These are phyloP conservation scores for Suhomyces taliae DNA, from an alignment of 1,139 yeast species.

Conservation along the genomic window DNA sequence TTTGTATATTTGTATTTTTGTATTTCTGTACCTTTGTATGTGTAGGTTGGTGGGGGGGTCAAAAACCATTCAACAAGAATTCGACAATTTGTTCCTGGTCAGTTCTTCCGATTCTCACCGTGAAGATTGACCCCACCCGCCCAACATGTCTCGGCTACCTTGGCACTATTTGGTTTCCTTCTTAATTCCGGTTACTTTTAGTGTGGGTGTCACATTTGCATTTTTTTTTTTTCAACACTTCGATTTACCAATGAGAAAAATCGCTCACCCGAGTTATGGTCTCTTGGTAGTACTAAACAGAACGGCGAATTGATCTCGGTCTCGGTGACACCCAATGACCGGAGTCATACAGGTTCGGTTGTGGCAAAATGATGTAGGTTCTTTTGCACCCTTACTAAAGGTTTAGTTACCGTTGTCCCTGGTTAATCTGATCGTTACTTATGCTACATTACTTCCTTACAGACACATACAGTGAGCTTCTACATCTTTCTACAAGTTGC, in stretches of 20 bases:
- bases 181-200: not conserved
- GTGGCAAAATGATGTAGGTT: not conserved
- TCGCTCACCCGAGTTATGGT: constrained; percentile 7
- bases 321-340: not conserved
- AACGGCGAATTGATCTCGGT: not conserved
- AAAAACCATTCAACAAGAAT: not conserved
- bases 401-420: no score
- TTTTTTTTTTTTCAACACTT: not conserved
- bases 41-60: not conserved
- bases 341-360: not conserved
- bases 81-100: no score
- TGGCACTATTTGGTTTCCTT: not conserved
- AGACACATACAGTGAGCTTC: no score
- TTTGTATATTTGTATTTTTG: no score
- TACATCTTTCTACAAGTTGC: no score
- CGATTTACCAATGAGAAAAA: constrained; percentile 10
- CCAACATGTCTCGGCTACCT: not conserved
- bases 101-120: not conserved
- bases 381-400: no score
- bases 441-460: no score
- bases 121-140: not conserved
- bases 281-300: not conserved
- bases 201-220: not conserved
- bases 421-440: no score
- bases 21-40: no score